Base-by-base conservation (phyloP, 2,329 filamentous ascomycete genomes). In the Stagonosporopsis tanaceti region DNA sequence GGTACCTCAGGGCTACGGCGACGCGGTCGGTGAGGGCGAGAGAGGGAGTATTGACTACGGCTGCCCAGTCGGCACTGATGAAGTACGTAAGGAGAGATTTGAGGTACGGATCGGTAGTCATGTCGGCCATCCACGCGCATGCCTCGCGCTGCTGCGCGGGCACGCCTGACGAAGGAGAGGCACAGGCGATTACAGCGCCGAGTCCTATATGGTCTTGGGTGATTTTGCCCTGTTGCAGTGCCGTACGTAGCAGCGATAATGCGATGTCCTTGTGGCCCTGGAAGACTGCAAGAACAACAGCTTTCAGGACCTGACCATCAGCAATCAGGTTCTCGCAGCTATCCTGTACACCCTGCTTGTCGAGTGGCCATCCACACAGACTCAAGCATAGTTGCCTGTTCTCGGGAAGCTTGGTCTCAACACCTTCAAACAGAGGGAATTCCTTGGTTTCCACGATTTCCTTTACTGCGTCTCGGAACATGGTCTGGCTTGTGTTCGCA, bases 81-180 rank as follows among this genome's bases (percentile, higher is more conserved):
- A 95, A 90, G 63, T 91, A 87, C 3, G 88, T 87, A 24, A 92
- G 91, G 45, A 95, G 89, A 6, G 90, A 91, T 53, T 91, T 88
- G 24, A 95, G 83, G 70, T 93, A 94, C 0, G 91, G 89, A 66
- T 95, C 90, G 0, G 88, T 87, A 59, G 89, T 82, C 64, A 88
- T 85, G 59, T 85, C 85, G 24, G 84, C 83, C 73, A 89, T 86
- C 76, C 86, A 87, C 11, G 80, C 76, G 61, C 86, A 87, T 40
- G 86, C 84, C 59, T 87, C 83, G 61, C 84, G 81, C 78, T 87
- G 87, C 45, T 85, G 84, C 30, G 82, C 76, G 54, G 85, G 85
- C 28, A 82, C 79, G 9, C 61, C 63, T 2, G 67, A 68, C 6
- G 60, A 62, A n/a, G 67, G 67, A 2, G 79, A 76, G 47, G 80